Conservation (phyloP, 805 yeast genomes). For the Cyberlindnera saturnus region DNA sequence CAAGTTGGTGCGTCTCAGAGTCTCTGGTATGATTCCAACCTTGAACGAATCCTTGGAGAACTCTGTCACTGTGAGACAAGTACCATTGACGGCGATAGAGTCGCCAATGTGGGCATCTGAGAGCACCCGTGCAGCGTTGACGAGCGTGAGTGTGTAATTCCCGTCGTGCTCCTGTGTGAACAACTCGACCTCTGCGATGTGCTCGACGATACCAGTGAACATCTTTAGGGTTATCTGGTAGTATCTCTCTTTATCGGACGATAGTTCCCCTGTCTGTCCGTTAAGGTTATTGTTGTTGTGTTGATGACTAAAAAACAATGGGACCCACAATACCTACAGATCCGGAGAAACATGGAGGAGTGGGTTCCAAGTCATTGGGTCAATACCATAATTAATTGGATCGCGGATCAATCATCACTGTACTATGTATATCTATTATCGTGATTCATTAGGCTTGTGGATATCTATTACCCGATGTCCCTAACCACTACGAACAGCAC, state of each 20-base stretch:
- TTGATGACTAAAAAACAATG: too few relatives aligned
- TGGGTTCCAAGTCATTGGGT: too few relatives aligned
- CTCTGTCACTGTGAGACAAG: conserved; percentile 87
- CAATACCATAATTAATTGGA: too few relatives aligned
- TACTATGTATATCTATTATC: too few relatives aligned
- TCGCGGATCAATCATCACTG: too few relatives aligned
- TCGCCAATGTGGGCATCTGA: conserved; percentile 89
- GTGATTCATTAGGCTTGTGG: too few relatives aligned
- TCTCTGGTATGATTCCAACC: conserved; percentile 92
- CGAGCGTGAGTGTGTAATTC: conserved; percentile 67
- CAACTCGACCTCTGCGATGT: conserved; percentile 64
- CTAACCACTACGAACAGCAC: too few relatives aligned
- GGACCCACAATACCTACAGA: too few relatives aligned
- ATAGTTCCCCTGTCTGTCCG: too few relatives aligned
- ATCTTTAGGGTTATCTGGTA: conserved; percentile 21
- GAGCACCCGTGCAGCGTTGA: conserved; percentile 55
- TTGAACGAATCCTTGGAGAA: conserved; percentile 59
- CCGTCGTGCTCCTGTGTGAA: conserved; percentile 59
- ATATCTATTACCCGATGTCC: too few relatives aligned
- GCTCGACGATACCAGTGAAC: conserved; percentile 95
- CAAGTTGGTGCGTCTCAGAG: conserved; percentile 73
- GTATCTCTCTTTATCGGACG: not conserved
- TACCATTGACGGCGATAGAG: conserved; percentile 85
- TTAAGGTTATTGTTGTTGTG: too few relatives aligned
- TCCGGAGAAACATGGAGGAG: too few relatives aligned